Evolutionary conservation across 1,284 basidiomycete species (phyloP).

Genomic region (Austroboletus rostrupii): DNA sequence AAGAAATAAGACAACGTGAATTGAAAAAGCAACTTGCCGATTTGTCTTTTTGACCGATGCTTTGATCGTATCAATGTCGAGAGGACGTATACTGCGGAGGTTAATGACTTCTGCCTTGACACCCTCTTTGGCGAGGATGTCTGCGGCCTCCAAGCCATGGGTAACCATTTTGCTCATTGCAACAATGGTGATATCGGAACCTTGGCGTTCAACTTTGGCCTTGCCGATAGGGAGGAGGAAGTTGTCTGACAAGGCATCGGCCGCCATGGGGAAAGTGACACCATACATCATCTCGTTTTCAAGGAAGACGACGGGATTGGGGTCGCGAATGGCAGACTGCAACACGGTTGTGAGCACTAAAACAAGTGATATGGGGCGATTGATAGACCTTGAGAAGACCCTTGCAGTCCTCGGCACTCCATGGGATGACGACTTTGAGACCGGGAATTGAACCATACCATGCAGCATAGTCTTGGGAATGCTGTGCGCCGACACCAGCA

Average conservation of each 20-base stretch:
- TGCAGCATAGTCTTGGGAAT: conserved; percentile 87
- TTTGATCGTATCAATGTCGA: conserved; percentile 97
- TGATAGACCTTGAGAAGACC: conserved; percentile 85
- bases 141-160: conserved; percentile 90
- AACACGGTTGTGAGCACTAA: conserved; percentile 6
- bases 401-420: conserved; percentile 97
- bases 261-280: conserved; percentile 91
- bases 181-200: conserved; percentile 92
- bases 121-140: conserved; percentile 90
- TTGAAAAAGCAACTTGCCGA: conserved; percentile 45
- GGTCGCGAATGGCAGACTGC: conserved; percentile 94
- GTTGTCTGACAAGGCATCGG: conserved; percentile 92
- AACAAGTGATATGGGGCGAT: neutral
- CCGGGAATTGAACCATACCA: conserved; percentile 98
- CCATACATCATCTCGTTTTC: conserved; percentile 99
- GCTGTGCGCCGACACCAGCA: conserved; percentile 91
- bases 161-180: conserved; percentile 97
- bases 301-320: conserved; percentile 96
- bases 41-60: conserved; percentile 98
- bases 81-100: conserved; percentile 89
- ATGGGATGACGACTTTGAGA: conserved; percentile 96
- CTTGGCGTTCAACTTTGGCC: conserved; percentile 92
- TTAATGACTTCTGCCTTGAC: conserved; percentile 99
- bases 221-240: conserved; percentile 97
- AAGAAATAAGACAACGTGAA: neutral